Evolutionary conservation across 2,329 filamentous ascomycete species (phyloP), one percentile per base, ranked within the genome.

Genomic region (Botrytis fabae): DNA sequence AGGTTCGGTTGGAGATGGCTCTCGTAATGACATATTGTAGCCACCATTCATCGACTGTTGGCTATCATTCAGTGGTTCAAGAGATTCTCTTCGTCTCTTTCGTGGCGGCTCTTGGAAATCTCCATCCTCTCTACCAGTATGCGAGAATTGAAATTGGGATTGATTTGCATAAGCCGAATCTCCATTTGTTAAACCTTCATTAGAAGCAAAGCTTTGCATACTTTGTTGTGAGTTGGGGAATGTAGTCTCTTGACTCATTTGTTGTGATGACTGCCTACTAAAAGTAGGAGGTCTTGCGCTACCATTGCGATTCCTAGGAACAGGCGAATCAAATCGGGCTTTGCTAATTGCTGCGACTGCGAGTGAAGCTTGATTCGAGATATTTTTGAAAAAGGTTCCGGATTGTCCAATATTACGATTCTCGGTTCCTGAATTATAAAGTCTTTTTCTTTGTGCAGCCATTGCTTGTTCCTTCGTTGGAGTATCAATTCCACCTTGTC

Each of bases 391-490:
- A 81, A 98, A 98, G 1, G 96, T 98, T 28, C 94, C 95, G 64
- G 92, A 90, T 28, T 90, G 78, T 79, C 88, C 90, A 78, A 89
- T 90, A 20, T 86, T 84, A 68, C 94, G 88, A 66, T 87, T 89
- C 73, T 97, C 93, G 70, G 89, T 85, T 63, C 87, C 89, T 65
- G 89, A 87, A 77, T 92, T 97, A 83, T 98, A 98, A 83, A 98
- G 90, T 76, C 95, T 90, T 82, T 99, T 98, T 77, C 96, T 86
- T 83, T 94, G 92, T 8, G 95, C 95, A 18, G 96, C 96, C 95
- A 98, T 97, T 74, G 96, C 96, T 83, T 98, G 96, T 83, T 98
- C 96, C 83, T 99, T 99, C 54, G 96, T 99, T 0, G 96, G 96
- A 0, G 96, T 98, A 79, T 98, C 95, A 78, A 97, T 88, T 77